Evolutionary conservation across 768 basidiomycete genomes (phyloP).

Genomic region (Boletus coccyginus): DNA sequence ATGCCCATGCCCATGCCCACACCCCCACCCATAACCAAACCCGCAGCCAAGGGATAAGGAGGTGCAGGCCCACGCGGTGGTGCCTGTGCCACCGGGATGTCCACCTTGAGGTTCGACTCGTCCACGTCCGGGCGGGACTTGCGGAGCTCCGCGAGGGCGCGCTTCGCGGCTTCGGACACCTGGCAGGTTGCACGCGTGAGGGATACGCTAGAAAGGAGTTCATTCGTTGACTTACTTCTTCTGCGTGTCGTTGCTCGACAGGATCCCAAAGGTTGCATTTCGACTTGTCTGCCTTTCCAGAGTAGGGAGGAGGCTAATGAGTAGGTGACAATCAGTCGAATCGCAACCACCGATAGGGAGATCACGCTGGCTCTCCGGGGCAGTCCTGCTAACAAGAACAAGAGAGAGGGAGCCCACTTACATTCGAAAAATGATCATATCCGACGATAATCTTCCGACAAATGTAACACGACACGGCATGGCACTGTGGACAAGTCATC

Average conservation of each 20-base stretch:
- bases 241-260: slow-evolving; percentile 59
- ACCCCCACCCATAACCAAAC: not conserved
- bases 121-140: slow-evolving; percentile 60
- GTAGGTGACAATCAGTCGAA: slow-evolving; percentile 5
- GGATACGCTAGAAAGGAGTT: not conserved
- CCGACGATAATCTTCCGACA: slow-evolving; percentile 72
- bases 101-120: slow-evolving; percentile 59
- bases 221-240: slow-evolving; percentile 47
- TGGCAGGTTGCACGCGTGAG: slow-evolving; percentile 25
- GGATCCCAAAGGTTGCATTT: slow-evolving; percentile 72
- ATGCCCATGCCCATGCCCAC: not conserved
- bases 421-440: slow-evolving; percentile 73
- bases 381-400: not conserved
- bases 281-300: slow-evolving; percentile 25
- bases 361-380: not conserved
- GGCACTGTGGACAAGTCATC: slow-evolving; percentile 77
- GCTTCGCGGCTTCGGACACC: slow-evolving; percentile 69
- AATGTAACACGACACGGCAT: slow-evolving; percentile 77
- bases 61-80: not conserved
- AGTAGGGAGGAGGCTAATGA: slow-evolving; percentile 23
- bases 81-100: slow-evolving; percentile 42
- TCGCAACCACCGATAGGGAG: not conserved
- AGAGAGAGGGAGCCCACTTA: slow-evolving; percentile 23
- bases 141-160: slow-evolving; percentile 62
- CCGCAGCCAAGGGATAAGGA: not conserved